phyloP scores from a whole-genome alignment of 306 rosid species.

The Cicer chorassanicum region DNA sequence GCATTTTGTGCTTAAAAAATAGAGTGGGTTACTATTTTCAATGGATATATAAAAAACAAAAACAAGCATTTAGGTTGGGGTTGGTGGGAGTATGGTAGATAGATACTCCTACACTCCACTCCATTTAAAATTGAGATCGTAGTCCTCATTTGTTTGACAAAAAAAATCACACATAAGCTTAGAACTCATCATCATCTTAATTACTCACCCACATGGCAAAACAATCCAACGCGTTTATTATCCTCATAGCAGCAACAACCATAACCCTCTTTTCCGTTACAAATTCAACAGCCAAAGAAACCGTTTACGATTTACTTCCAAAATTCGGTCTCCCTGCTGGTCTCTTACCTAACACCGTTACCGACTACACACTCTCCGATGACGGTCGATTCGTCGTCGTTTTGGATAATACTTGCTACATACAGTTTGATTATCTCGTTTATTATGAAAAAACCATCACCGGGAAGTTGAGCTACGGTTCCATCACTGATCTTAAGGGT shows the following conservation, averaged over 20 bases:
- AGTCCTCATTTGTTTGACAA: not conserved
- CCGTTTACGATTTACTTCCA: slow-evolving; percentile 76
- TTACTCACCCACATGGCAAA: slow-evolving; percentile 21
- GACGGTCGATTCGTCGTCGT: slow-evolving; percentile 71
- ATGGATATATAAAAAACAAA: not conserved
- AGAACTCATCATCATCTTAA: not conserved
- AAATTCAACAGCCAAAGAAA: slow-evolving; percentile 7
- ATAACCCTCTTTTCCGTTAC: not conserved
- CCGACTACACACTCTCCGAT: slow-evolving; percentile 56
- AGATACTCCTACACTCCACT: not conserved
- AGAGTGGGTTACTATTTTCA: not conserved
- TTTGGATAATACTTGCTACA: slow-evolving; percentile 67
- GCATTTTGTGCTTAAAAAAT: too few species aligned
- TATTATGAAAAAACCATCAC: slow-evolving; percentile 71
- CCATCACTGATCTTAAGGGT: slow-evolving; percentile 73
- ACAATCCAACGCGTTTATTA: not conserved
- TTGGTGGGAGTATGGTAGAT: not conserved
- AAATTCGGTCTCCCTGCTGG: slow-evolving; percentile 81
- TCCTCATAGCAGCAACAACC: not conserved
- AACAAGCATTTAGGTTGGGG: not conserved
- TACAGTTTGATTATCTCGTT: slow-evolving; percentile 74
- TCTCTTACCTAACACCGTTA: slow-evolving; percentile 72
- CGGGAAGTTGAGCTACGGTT: slow-evolving; percentile 77
- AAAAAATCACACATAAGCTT: not conserved
- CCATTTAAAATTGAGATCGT: not conserved